Evolutionary conservation across 306 rosid species (phyloP).

Genomic region (Vigna trinervia): DNA sequence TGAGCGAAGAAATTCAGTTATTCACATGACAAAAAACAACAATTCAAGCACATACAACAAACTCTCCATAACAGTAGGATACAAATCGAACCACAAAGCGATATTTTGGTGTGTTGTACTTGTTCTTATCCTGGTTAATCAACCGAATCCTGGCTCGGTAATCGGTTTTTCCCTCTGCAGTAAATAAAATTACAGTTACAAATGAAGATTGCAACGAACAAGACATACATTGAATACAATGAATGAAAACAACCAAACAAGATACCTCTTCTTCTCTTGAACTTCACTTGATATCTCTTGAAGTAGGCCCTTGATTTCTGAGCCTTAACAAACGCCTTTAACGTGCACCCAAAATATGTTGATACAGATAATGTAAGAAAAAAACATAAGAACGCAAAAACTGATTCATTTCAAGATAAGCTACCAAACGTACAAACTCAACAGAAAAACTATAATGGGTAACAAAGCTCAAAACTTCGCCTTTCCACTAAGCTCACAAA

Average conservation of each 20-base stretch:
- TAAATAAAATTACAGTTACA: neutral
- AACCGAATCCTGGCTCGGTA: slow-evolving; percentile 83
- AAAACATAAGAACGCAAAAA: neutral
- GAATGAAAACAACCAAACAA: neutral
- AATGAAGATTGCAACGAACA: neutral
- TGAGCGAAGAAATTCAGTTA: neutral
- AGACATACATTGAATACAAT: too few species aligned
- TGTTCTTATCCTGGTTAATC: slow-evolving; percentile 88
- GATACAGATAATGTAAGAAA: neutral
- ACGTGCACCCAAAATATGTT: neutral
- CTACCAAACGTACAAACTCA: neutral
- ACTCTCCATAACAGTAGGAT: slow-evolving; percentile 50
- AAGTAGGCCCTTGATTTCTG: slow-evolving; percentile 53
- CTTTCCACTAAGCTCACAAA: neutral
- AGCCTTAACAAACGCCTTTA: slow-evolving; percentile 45
- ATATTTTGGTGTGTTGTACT: slow-evolving; percentile 86
- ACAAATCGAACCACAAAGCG: slow-evolving; percentile 86
- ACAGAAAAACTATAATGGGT: neutral
- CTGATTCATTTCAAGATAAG: neutral
- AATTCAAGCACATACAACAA: neutral
- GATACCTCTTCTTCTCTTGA: slow-evolving; percentile 57
- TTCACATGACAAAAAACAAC: neutral
- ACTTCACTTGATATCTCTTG: slow-evolving; percentile 56
- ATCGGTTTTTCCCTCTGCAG: slow-evolving; percentile 87
- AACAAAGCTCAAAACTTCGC: neutral